Conservation (phyloP, 805 yeast species). For the Suhomyces faveliae region DNA sequence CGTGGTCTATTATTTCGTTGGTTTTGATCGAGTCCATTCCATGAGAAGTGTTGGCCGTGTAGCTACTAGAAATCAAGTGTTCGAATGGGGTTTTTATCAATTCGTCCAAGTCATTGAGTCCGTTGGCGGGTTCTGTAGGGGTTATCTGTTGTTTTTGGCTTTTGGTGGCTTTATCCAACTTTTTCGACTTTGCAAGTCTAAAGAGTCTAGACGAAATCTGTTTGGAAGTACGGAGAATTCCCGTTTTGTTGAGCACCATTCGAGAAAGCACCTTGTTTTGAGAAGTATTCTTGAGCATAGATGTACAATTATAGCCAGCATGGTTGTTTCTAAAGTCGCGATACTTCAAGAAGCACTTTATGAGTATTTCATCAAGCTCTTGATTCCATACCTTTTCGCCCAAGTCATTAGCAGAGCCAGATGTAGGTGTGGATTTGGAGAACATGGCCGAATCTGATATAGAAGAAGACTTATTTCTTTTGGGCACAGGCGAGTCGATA, state of each 20-base stretch:
- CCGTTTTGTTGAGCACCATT: conserved; percentile 38
- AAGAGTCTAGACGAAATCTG: conserved; percentile 34
- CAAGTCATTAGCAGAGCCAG: conserved; percentile 5
- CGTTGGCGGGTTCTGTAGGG: conserved; percentile 6
- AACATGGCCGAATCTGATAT: background rate
- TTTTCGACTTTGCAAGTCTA: conserved; percentile 25
- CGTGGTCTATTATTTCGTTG: conserved; percentile 29
- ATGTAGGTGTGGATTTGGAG: background rate
- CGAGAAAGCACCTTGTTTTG: conserved; percentile 42
- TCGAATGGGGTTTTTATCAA: conserved; percentile 29
- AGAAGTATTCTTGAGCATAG: conserved; percentile 29
- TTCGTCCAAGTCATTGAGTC: conserved; percentile 25
- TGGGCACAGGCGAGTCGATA: conserved; percentile 25
- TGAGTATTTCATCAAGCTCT: conserved; percentile 34
- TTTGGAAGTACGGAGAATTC: conserved; percentile 34
- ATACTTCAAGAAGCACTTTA: conserved; percentile 36
- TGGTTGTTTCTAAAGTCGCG: conserved; percentile 29
- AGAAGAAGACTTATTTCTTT: conserved; percentile 7
- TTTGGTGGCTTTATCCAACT: conserved; percentile 16
- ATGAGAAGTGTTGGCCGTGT: conserved; percentile 4
- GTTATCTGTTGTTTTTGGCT: conserved; percentile 1
- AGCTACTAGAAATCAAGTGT: conserved; percentile 16
- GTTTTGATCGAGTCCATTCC: conserved; percentile 19
- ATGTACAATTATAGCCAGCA: conserved; percentile 15
- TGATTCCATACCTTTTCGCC: conserved; percentile 32